Conservation (phyloP, 768 basidiomycete genomes). For the Leccinum ochraceum region DNA sequence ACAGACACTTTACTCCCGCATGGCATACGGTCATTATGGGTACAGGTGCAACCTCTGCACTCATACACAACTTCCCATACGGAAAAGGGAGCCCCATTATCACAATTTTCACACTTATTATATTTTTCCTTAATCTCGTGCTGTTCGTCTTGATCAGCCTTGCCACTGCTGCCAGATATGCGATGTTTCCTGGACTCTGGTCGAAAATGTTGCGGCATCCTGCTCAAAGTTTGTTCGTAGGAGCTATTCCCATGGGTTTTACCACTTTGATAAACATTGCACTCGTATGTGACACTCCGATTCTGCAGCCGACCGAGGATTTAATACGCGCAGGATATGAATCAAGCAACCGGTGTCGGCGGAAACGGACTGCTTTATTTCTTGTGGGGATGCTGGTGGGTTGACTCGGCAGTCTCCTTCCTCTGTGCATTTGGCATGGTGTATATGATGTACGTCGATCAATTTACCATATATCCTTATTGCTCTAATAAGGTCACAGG, state of each 20-base stretch:
- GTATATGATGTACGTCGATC: slow-evolving; percentile 42
- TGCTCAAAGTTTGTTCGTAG: slow-evolving; percentile 46
- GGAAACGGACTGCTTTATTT: slow-evolving; percentile 39
- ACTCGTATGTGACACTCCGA: slow-evolving; percentile 30
- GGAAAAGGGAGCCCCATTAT: slow-evolving; percentile 35
- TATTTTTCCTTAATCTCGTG: slow-evolving; percentile 42
- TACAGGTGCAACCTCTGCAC: slow-evolving; percentile 42
- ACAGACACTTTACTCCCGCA: slow-evolving; percentile 47
- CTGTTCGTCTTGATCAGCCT: slow-evolving; percentile 38
- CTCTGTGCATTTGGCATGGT: slow-evolving; percentile 49
- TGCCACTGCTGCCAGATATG: slow-evolving; percentile 42
- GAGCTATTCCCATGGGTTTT: slow-evolving; percentile 46
- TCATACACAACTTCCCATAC: slow-evolving; percentile 47
- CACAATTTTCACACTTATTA: slow-evolving; percentile 36
- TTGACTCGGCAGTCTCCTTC: slow-evolving; percentile 43
- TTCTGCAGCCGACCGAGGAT: neutral
- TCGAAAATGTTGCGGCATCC: slow-evolving; percentile 46
- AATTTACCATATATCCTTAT: neutral
- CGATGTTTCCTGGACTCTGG: slow-evolving; percentile 45
- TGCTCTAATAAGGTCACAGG: slow-evolving; percentile 33
- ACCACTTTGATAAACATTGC: slow-evolving; percentile 44
- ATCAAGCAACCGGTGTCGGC: slow-evolving; percentile 40
- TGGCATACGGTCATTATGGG: slow-evolving; percentile 53
- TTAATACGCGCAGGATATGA: slow-evolving; percentile 24
- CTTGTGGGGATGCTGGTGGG: slow-evolving; percentile 55